Conservation (phyloP, 306 rosid species). For the Casuarina cunninghamiana region DNA sequence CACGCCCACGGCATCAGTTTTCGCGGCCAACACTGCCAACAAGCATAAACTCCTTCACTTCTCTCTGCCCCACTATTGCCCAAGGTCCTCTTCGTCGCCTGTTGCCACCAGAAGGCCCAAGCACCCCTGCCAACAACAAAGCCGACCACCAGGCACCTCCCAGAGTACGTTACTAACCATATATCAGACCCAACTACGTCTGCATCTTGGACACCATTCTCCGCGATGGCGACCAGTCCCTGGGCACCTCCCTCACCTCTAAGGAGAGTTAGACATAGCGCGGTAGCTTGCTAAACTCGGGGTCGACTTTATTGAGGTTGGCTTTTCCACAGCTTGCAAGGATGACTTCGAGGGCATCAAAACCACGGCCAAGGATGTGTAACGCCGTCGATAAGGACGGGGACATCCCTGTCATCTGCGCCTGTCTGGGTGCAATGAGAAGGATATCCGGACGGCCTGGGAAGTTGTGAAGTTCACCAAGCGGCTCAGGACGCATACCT, state of each 20-base stretch:
- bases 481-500: conserved; percentile 79
- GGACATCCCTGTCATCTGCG: conserved; percentile 87
- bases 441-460: conserved; percentile 84
- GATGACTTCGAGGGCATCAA: conserved; percentile 84
- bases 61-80: conserved; percentile 30
- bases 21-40: conserved; percentile 1
- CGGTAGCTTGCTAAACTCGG: conserved; percentile 84
- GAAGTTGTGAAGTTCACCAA: conserved; percentile 83
- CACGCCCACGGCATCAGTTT: conserved; percentile 6
- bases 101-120: conserved; percentile 18
- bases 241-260: conserved; percentile 92
- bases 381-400: conserved; percentile 65
- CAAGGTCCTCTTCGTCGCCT: conserved; percentile 16
- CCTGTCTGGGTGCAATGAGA: conserved; percentile 75
- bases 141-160: conserved; percentile 38
- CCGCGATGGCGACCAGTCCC: conserved; percentile 98
- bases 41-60: background rate
- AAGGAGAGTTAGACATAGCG: conserved; percentile 88
- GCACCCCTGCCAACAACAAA: background rate
- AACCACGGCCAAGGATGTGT: conserved; percentile 67
- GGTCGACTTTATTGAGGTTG: conserved; percentile 89
- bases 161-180: conserved; percentile 77
- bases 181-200: conserved; percentile 74
- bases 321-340: conserved; percentile 80
- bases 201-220: conserved; percentile 93